Base-by-base conservation (phyloP, 176 grass and related monocot genomes). In the Cocos nucifera region DNA sequence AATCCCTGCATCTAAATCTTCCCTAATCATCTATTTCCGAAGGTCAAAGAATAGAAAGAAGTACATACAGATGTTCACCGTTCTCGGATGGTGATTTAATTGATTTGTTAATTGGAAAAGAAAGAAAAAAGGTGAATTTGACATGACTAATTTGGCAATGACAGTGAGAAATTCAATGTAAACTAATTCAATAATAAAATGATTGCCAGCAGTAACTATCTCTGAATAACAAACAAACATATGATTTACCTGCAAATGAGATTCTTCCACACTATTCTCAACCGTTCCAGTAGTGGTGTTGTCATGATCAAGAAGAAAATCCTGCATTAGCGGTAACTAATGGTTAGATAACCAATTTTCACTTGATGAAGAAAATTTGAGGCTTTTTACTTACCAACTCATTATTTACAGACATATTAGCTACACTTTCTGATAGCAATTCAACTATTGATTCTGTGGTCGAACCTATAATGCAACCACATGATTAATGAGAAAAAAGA, bases 391-490 rank as follows among this genome's bases (percentile, higher is more conserved):
- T 70, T 86, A 98, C 94, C 79, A 93, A 79, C 58, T 89, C 88
- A 77, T 85, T 88, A 35, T 44, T 44, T 44, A 83, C 68, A 4
- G 94, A 83, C 15, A 93, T 63, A 35, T 89, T 79, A 74, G 86
- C 74, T 69, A 89, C 80, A 67, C 88, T 93, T 79, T 98, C 94
- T 29, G 94, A 75, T 64, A 98, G 63, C 79, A 98, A 81, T 74
- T 98, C 84, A 60, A 92, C 82, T 50, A 98, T 84, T 65, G 94
- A 98, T 80, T 98, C 92, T 77, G 88, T 76, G 66, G 88, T 74
- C 71, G 76, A 83, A 66, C 73, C 77, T 80, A 83, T 66, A 19
- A 63, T 48, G 21, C 20, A 59, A 68, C 77, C 73, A 67, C 57
- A 16, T 17, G 68, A 54, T 78, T 53, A 65, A 59, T 39, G 8